A percentile compares a stretch with the other conserved stretches of the same genome.
Conservation (phyloP, 2,329 filamentous ascomycete genomes). For the Didymella pomorum region DNA sequence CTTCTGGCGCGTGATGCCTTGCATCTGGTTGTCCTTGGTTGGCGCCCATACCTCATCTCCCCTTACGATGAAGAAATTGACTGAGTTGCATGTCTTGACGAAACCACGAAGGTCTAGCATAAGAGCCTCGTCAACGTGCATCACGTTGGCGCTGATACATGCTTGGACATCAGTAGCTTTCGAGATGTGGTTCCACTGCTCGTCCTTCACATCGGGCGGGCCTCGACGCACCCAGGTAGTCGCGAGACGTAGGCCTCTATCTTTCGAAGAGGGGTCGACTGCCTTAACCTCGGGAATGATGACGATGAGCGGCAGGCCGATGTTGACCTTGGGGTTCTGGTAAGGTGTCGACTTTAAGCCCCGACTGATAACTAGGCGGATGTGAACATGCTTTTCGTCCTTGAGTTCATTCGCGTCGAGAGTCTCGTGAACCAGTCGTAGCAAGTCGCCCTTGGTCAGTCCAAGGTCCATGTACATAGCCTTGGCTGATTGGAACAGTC, state of each 20-base stretch:
- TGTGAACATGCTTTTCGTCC: constrained; percentile 1
- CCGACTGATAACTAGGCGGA: constrained; percentile 5
- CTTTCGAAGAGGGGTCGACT: constrained; percentile 1
- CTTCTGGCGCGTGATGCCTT: constrained; percentile 8
- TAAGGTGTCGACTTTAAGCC: constrained; percentile 5
- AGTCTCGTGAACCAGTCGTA: constrained; percentile 1
- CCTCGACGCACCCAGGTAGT: constrained; percentile 5
- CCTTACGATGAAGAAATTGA: constrained; percentile 11
- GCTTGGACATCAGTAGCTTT: constrained; percentile 8
- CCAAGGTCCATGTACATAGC: constrained; percentile 9
- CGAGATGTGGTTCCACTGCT: constrained; percentile 7
- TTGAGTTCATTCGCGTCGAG: constrained; percentile 1
- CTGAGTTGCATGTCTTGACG: constrained; percentile 7
- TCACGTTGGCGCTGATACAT: constrained; percentile 5
- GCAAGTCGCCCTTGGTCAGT: not conserved
- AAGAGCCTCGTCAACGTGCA: constrained; percentile 3
- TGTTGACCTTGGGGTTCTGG: constrained; percentile 6
- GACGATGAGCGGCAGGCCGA: constrained; percentile 6
- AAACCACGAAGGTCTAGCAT: constrained; percentile 7
- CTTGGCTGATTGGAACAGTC: constrained; percentile 6
- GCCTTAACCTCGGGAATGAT: constrained; percentile 8
- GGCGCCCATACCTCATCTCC: constrained; percentile 7
- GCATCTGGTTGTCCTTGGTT: constrained; percentile 7
- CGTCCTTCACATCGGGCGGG: constrained; percentile 7
- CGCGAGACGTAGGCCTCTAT: not conserved